Evolutionary conservation across 345 rosid genomes (phyloP).

Genomic region (Gossypium anomalum): DNA sequence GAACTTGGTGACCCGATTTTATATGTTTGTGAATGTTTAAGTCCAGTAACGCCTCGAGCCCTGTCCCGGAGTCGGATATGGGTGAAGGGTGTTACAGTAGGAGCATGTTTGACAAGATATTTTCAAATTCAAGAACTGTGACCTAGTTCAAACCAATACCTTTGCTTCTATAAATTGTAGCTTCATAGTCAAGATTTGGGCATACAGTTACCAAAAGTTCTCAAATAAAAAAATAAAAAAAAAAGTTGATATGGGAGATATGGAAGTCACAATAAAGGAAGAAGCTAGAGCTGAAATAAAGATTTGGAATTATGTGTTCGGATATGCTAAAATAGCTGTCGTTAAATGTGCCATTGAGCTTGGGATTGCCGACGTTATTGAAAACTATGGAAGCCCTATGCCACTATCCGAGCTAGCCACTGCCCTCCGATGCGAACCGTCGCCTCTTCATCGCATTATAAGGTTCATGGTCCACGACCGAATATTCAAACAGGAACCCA

Average conservation of each 20-base stretch:
- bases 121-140: no score
- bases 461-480: constrained; percentile 50
- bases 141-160: no score
- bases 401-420: constrained; percentile 49
- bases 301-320: not conserved
- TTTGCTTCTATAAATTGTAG: not conserved
- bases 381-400: constrained; percentile 38
- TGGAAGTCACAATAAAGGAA: not conserved
- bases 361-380: constrained; percentile 58
- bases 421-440: constrained; percentile 39
- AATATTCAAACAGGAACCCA: constrained; percentile 39
- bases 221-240: not conserved
- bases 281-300: not conserved
- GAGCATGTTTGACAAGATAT: no score
- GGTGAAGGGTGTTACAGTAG: no score
- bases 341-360: constrained; percentile 78
- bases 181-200: not conserved
- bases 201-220: not conserved
- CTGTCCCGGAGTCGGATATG: no score
- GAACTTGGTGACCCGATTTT: no score
- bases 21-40: no score
- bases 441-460: constrained; percentile 59
- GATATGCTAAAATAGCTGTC: constrained; percentile 21
- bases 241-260: not conserved
- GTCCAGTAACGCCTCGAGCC: no score